Base-by-base conservation (phyloP, 371 early-diverging fungal species). In the Rhizoclosmatium hyalinum region DNA sequence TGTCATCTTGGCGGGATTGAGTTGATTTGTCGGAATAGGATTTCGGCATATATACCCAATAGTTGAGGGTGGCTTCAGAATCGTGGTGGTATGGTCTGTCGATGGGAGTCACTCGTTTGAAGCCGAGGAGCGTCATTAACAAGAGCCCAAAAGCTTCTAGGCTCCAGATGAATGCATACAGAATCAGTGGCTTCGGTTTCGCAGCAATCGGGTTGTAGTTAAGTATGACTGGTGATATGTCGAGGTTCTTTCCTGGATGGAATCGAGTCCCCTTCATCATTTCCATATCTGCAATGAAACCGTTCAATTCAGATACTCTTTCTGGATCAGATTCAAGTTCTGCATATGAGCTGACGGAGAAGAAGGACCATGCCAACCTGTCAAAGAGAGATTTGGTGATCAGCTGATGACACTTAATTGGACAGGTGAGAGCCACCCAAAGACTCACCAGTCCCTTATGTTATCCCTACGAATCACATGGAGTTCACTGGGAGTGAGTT, bases 121-220 rank as follows among this genome's bases (percentile, higher is more conserved):
- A 71, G 6, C 72, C 72, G 3, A 71, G 42, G 43, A 62, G 39
- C 0, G 32, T 24, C 47, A 71, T 55, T 39, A 47, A n/a, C 44
- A 62, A 21, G 5, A 61, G 39, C 21, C 72, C 67, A 6, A 65
- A 47, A 19, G 39, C 32, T 55, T 76, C 77, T 10, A 73, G 44
- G 5, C 63, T 17, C 50, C 61, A 73, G 6, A 80, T 68, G 44
- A 85, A 72, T 14, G 81, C 67, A 73, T 92, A 92, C 56, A 91
- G 84, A 14, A 83, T 77, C 53, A 91, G 80, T 3, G 92, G 92
- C n/a, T 91, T 87, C 65, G 89, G 89, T 64, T 86, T 83, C 21
- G 92, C 92, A 47, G 88, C 83, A 17, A 92, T 85, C 2, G 91
- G 89, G 68, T 92, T 92, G 45, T 90, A 83, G 24, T 83, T 87